Evolutionary conservation across 805 yeast genomes (phyloP).

Genomic region (Schizosaccharomyces osmophilus): DNA sequence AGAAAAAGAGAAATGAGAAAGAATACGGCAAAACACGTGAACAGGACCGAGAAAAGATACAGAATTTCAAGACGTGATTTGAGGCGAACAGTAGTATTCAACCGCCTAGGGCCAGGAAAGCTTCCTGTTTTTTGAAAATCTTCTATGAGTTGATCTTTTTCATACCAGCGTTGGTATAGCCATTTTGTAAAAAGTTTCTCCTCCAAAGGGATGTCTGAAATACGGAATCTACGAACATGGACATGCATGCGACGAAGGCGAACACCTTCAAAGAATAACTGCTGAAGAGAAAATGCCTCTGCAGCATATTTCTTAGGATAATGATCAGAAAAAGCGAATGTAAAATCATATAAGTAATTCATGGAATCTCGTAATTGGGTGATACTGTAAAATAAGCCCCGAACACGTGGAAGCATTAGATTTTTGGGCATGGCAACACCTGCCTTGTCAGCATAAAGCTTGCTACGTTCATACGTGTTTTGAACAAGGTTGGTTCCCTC

Average conservation of each 20-base stretch:
- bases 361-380: slow-evolving; percentile 20
- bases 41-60: background rate
- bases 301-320: slow-evolving; percentile 15
- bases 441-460: slow-evolving; percentile 29
- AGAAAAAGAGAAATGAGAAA: background rate
- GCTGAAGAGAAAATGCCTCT: slow-evolving; percentile 47
- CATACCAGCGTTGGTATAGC: slow-evolving; percentile 50
- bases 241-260: slow-evolving; percentile 47
- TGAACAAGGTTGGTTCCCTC: slow-evolving; percentile 77
- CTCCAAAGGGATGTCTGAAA: slow-evolving; percentile 41
- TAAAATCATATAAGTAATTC: slow-evolving; percentile 47
- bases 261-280: slow-evolving; percentile 40
- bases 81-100: background rate
- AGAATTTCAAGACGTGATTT: background rate
- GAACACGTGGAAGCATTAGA: slow-evolving; percentile 55
- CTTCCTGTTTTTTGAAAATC: slow-evolving; percentile 8
- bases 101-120: slow-evolving; percentile 3
- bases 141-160: slow-evolving; percentile 50
- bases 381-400: slow-evolving; percentile 53
- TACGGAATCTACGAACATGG: slow-evolving; percentile 31
- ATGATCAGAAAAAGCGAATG: slow-evolving; percentile 63
- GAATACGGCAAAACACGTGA: background rate
- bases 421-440: slow-evolving; percentile 24
- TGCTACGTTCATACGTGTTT: slow-evolving; percentile 35
- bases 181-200: slow-evolving; percentile 42